A percentile compares a stretch with the other conserved stretches of the same genome.
Conservation (phyloP, 495 filamentous ascomycete genomes). For the Aspergillus cavernicola region DNA sequence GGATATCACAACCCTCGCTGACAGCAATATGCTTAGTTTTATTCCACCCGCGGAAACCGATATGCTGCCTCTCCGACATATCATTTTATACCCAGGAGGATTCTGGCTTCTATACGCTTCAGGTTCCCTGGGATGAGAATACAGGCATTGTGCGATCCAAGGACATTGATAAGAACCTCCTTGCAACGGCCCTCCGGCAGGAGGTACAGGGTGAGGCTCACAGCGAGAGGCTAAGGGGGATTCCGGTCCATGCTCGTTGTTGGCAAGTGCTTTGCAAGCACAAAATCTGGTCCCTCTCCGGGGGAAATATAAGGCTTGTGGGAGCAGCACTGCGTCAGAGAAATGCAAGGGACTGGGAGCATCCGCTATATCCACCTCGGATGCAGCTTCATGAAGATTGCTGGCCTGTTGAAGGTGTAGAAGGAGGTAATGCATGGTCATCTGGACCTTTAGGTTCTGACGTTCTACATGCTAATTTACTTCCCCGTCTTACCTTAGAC, state of each 20-base stretch:
- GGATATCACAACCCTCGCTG: too few species aligned
- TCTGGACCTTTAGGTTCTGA: background rate
- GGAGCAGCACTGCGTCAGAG: background rate
- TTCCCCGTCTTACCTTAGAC: background rate
- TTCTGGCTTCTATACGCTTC: background rate
- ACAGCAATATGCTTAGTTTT: background rate
- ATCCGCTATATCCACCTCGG: background rate
- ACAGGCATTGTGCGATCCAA: constrained; percentile 4
- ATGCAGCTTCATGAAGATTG: too few species aligned
- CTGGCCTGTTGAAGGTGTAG: too few species aligned
- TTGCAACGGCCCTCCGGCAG: constrained; percentile 1
- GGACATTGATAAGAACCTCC: background rate
- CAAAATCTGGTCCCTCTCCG: background rate
- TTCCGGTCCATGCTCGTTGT: constrained; percentile 1
- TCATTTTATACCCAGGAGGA: background rate
- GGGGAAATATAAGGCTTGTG: background rate
- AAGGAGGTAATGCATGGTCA: background rate
- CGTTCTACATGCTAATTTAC: background rate
- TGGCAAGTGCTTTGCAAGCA: background rate
- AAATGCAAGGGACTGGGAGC: background rate
- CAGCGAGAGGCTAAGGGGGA: background rate
- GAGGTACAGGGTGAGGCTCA: background rate
- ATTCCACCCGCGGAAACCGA: background rate
- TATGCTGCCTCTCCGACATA: constrained; percentile 3
- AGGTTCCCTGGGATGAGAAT: constrained; percentile 7